Evolutionary conservation across 805 yeast species (phyloP), one percentile per base, ranked within the genome.

Genomic region (Naumovozyma castellii): DNA sequence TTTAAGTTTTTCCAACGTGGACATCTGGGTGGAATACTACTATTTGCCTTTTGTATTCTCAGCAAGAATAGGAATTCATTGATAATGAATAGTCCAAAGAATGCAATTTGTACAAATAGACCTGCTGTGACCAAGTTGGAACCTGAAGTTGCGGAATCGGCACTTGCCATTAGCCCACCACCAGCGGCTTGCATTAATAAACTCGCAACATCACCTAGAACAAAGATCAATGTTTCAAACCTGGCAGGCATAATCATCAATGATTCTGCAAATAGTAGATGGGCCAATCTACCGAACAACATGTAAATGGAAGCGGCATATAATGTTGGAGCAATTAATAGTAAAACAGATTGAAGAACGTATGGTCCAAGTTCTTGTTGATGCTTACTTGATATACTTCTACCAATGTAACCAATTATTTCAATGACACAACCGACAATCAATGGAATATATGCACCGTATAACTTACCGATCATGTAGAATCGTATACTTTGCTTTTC

Each of bases 251-350:
- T 37, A 12, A 57, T 48, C 27, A 54, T 29, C 16, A 43, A 35
- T 8, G 46, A 39, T 31, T 42, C 46, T 22, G 53, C 52, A 18
- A 41, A 42, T 40, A 57, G 34, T 6, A 41, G 31, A 19, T 32
- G 41, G 4, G 57, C 43, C 22, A 61, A 31, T 39, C 54, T 42
- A 13, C 59, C 64, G 37, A 61, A 55, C 3, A 50, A 12, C 63
- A 61, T 57, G 39, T 62, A 62, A 18, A 60, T 53, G 1, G 62
- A 41, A 1, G 61, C 65, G 2, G 63, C 59, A 36, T 53, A 50
- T 12, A 61, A 45, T 1, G 64, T 49, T 3, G 66, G 66, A 0
- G 64, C 61, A 25, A 61, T 43, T 31, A 60, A 45, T 29, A 61
- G 32, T 10, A 55, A 43, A 15, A 57, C 41, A 1, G 53, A 32